Base-by-base conservation (phyloP, 2,329 filamentous ascomycete genomes). In the Arthrinium puccinioides region DNA sequence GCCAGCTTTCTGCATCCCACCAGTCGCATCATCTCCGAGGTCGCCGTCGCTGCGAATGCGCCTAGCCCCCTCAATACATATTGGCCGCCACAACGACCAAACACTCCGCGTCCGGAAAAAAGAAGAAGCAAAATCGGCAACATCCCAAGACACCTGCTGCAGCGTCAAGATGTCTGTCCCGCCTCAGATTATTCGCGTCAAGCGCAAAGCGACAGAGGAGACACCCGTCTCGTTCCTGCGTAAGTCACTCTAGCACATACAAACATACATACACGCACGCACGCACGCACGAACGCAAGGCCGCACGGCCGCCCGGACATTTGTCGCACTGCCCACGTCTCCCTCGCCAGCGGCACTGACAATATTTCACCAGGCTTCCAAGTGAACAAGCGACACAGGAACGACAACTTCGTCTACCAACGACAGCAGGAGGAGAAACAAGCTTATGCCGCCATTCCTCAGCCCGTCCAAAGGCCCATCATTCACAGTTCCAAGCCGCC, bases 181-280 rank as follows among this genome's bases (percentile, higher is more conserved):
- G 18, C 74, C 74, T 19, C 68, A 75, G 43, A 60, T 74, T 33
- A 79, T 79, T 55, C 70, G 72, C 40, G 70, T 79, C 46, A 79
- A 79, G 64, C 73, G 75, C 50, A 79, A 79, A 59, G 69, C 72
- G 27, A 68, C 66, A 35, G 70, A 69, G 40, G 64, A 68, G 23
- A 60, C 62, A 10, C 71, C 74, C 4, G 69, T 78, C 35, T 67
- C 72, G 37, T 75, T 74, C 47, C 65, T 79, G 32, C 67, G 73
- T 78, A 50, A 44, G 69, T 60, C 34, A 37, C 33, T 16, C 40
- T 36, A 35, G 21, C 14, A 13, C 34, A 32, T 36, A 25, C 26
- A 32, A 32, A 39, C 40, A 21, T 39, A 15, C 24, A 24, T 13
- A n/a, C n/a, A n/a, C n/a, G n/a, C n/a, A n/a, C n/a, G n/a, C n/a